Evolutionary conservation across 2,329 filamentous ascomycete genomes (phyloP).

Genomic region (Dothideomycetidae sp.): DNA sequence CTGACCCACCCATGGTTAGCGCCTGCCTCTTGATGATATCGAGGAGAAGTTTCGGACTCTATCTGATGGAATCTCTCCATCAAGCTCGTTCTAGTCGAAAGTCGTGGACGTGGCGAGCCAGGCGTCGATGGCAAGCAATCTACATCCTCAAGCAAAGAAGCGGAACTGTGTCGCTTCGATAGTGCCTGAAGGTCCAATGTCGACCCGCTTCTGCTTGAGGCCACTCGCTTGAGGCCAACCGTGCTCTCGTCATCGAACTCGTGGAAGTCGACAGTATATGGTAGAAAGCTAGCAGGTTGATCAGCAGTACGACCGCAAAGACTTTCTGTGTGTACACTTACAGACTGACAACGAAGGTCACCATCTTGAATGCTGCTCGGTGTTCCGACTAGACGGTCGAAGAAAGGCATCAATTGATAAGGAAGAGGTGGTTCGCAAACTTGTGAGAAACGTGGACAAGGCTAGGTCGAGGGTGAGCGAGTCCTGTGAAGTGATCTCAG

Average conservation of each 20-base stretch:
- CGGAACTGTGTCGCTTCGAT: neutral
- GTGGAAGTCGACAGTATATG: conserved; percentile 77
- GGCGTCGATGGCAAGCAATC: neutral
- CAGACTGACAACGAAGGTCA: conserved; percentile 15
- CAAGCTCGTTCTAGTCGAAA: neutral
- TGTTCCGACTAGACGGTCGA: neutral
- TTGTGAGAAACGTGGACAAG: no score
- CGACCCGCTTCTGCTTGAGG: neutral
- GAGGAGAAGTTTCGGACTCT: neutral
- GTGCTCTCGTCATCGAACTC: conserved; percentile 24
- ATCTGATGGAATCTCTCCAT: neutral
- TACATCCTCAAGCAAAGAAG: neutral
- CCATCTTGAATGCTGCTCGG: conserved; percentile 3
- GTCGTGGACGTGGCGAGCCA: no score
- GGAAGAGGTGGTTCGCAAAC: no score
- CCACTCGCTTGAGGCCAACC: neutral
- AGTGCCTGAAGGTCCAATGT: conserved; percentile 3
- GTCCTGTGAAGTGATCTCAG: no score
- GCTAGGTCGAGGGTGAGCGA: no score
- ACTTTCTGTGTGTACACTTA: conserved; percentile 15
- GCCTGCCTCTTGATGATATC: neutral
- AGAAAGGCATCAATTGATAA: no score
- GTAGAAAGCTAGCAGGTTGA: conserved; percentile 55
- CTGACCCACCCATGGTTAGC: neutral
- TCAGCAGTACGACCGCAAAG: neutral